Percentiles rank a stretch among this genome's conserved stretches.
Evolutionary conservation across 306 rosid genomes (phyloP).

Genomic region (Potentilla sterilis): DNA sequence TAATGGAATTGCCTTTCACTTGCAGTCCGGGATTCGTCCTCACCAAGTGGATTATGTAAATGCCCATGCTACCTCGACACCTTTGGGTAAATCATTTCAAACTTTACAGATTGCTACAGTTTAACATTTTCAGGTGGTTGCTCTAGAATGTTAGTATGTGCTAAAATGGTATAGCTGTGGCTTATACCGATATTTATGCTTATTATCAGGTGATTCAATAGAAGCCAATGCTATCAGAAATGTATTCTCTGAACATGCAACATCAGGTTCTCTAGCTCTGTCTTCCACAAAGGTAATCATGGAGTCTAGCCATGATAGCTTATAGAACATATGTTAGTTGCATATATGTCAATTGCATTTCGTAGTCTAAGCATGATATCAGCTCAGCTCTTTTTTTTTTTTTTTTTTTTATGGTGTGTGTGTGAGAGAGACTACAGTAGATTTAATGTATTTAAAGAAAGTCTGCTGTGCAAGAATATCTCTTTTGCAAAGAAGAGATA

Average conservation of each 20-base stretch:
- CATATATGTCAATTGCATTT: neutral
- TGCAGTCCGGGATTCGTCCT: constrained; percentile 81
- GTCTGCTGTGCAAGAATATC: neutral
- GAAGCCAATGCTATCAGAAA: constrained; percentile 90
- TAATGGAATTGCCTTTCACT: constrained; percentile 20
- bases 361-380: neutral
- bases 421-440: neutral
- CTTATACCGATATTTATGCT: constrained; percentile 11
- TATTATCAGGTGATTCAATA: constrained; percentile 62
- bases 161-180: constrained; percentile 16
- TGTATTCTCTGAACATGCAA: constrained; percentile 48
- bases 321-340: neutral
- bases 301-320: neutral
- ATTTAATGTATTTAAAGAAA: neutral
- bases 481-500: neutral
- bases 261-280: constrained; percentile 65
- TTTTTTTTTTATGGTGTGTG: too few species aligned
- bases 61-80: constrained; percentile 93
- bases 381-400: neutral
- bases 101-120: constrained; percentile 23
- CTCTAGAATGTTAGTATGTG: constrained; percentile 8
- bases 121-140: constrained; percentile 20
- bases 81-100: constrained; percentile 56
- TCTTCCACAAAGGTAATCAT: constrained; percentile 88
- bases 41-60: constrained; percentile 78